Evolutionary conservation across 208 protist genomes (phyloP), one percentile per base, ranked within the genome.

Genomic region (Zelonia costaricensis): DNA sequence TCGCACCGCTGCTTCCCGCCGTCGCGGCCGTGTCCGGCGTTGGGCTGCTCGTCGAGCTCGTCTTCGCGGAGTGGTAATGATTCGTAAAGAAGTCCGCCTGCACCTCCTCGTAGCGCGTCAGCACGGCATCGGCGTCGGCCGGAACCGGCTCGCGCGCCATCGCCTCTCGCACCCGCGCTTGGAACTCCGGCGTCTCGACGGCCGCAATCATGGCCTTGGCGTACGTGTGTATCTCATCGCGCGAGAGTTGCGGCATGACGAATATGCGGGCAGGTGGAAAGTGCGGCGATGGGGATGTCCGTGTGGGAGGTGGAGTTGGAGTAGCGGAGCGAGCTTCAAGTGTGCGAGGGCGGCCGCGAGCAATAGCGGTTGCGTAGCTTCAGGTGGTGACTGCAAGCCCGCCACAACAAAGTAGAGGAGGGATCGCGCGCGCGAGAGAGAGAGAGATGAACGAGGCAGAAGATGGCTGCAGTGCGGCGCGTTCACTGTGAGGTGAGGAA

Each of bases 51-150:
- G 9, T 30, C 15, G n/a, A n/a, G 22, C 2, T 35, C 38, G 20
- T 43, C 18, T n/a, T 10, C 1, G 12, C 15, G 27, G 31, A 0
- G n/a, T 45, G 18, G 49, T 42, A 47, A 28, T 55, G 40, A n/a
- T 69, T 53, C 0, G 46, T 64, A 51, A 92, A 75, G 58, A 81
- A 87, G 23, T 75, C 79, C 6, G 60, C 73, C 57, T 92, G 88
- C 39, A 84, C 76, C 12, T 70, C 55, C 48, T 94, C 88, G 43
- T 80, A 85, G 15, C 84, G 75, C 16, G 62, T 53, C 33, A 94
- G 71, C 13, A 94, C 56, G 9, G 74, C 85, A 13, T 85, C 76
- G 1, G 65, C 45, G 35, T 39, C 78, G 23, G 28, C 20, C 10
- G 82, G 82, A 5, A 79, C 33, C 5, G 88, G 85, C 23, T 42